phyloP scores from a whole-genome alignment of 768 basidiomycete species.

The Leucocoprinus birnbaumii region DNA sequence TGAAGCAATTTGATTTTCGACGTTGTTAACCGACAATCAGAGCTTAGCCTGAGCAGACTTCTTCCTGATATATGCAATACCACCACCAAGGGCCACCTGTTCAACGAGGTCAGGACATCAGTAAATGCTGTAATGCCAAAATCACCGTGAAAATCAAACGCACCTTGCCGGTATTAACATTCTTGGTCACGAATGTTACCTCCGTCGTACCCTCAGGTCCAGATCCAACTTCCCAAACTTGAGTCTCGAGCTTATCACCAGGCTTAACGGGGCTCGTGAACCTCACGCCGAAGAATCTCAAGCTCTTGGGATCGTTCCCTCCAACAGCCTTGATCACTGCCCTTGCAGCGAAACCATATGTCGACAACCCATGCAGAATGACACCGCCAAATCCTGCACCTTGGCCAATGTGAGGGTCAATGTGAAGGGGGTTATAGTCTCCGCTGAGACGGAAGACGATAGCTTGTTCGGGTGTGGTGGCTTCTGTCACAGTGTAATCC shows the following conservation, averaged over 20 bases:
- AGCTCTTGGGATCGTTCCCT: conserved; percentile 52
- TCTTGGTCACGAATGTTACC: conserved; percentile 60
- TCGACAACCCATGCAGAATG: conserved; percentile 82
- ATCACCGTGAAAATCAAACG: background rate
- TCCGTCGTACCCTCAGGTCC: conserved; percentile 59
- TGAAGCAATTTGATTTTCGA: too few relatives aligned
- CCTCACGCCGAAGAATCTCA: conserved; percentile 67
- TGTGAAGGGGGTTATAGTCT: conserved; percentile 79
- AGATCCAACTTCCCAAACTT: conserved; percentile 73
- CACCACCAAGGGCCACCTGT: conserved; percentile 49
- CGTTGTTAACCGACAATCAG: conserved; percentile 9
- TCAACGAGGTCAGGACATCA: background rate
- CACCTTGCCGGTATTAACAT: conserved; percentile 57
- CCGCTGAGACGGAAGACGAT: conserved; percentile 71
- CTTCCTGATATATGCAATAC: conserved; percentile 63
- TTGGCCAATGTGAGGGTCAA: conserved; percentile 74
- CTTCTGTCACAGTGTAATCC: conserved; percentile 58
- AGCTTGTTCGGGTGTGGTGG: conserved; percentile 66
- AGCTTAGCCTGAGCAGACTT: conserved; percentile 25
- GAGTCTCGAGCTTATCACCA: conserved; percentile 77
- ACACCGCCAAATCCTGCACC: conserved; percentile 78
- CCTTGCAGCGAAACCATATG: conserved; percentile 81
- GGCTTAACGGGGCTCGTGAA: conserved; percentile 86
- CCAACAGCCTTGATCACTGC: conserved; percentile 66
- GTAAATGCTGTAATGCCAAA: background rate